A percentile compares a stretch with the other conserved stretches of the same genome.
Conservation (phyloP, 139 green algal species). For the Zygnema circumcarinatum region DNA sequence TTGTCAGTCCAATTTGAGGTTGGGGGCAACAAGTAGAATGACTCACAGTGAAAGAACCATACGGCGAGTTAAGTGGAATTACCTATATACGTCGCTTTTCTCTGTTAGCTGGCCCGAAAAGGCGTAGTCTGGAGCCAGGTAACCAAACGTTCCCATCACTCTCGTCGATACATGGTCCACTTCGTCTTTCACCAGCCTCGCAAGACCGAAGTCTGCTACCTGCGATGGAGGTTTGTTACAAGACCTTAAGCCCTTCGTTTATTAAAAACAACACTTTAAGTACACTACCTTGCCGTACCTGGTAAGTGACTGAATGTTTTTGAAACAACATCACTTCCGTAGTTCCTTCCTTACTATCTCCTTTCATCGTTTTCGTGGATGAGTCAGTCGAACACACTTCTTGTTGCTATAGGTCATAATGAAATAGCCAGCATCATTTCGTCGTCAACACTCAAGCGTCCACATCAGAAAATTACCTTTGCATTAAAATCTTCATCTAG, state of each 20-base stretch:
- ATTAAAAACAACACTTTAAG: constrained; percentile 12
- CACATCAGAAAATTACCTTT: constrained; percentile 27
- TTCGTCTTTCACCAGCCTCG: constrained; percentile 38
- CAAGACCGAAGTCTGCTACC: constrained; percentile 57
- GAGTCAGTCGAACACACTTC: too few species aligned
- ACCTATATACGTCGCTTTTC: constrained; percentile 53
- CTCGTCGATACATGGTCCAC: constrained; percentile 43
- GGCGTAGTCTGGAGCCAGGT: constrained; percentile 47
- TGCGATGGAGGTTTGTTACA: background rate
- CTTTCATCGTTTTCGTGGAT: too few species aligned
- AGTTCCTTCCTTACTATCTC: too few species aligned
- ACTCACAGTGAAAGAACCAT: too few species aligned
- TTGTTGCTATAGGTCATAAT: too few species aligned
- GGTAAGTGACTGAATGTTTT: constrained; percentile 4
- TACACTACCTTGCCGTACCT: background rate
- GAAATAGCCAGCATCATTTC: too few species aligned
- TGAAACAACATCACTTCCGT: too few species aligned
- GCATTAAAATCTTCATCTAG: constrained; percentile 37
- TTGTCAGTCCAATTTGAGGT: too few species aligned
- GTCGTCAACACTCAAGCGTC: too few species aligned
- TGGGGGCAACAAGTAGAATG: too few species aligned
- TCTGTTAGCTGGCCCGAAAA: constrained; percentile 50
- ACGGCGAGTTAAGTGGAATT: too few species aligned
- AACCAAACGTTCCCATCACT: constrained; percentile 60
- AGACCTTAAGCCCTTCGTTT: background rate